phyloP scores from a whole-genome alignment of 2,329 filamentous ascomycete genomes.

The Dendryphion nanum region DNA sequence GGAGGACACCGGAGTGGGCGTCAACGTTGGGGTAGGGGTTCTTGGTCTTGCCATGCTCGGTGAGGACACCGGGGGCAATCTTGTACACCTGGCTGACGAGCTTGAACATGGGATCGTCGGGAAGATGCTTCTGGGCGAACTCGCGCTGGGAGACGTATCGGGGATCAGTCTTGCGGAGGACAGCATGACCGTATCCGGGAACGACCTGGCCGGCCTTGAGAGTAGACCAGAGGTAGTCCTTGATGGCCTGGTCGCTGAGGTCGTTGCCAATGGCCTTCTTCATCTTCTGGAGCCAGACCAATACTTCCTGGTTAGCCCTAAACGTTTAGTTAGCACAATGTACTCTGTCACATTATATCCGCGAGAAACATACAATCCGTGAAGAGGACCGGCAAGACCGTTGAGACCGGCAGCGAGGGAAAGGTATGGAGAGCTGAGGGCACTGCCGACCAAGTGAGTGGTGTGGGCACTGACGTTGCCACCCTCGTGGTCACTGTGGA shows the following conservation, averaged over 20 bases:
- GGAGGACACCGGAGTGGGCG: conserved; percentile 96
- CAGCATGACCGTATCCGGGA: conserved; percentile 96
- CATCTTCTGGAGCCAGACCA: conserved; percentile 99
- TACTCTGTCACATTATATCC: background rate
- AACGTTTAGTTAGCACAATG: conserved; percentile 1
- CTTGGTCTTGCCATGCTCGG: conserved; percentile 99
- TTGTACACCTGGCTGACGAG: conserved; percentile 99
- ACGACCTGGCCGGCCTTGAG: conserved; percentile 95
- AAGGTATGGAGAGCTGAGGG: conserved; percentile 95
- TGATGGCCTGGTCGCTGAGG: conserved; percentile 94
- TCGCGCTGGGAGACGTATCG: conserved; percentile 98
- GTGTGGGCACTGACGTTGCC: conserved; percentile 98
- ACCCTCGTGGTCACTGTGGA: conserved; percentile 99
- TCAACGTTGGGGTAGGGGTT: conserved; percentile 99
- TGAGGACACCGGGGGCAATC: conserved; percentile 96
- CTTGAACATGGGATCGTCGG: conserved; percentile 99
- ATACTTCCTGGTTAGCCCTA: conserved; percentile 94
- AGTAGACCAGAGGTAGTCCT: conserved; percentile 97
- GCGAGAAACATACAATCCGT: conserved; percentile 70
- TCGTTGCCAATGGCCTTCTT: conserved; percentile 93
- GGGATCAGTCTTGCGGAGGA: conserved; percentile 99
- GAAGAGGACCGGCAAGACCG: conserved; percentile 95
- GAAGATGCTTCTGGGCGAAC: conserved; percentile 91
- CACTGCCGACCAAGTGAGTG: conserved; percentile 94
- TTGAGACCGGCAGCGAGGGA: conserved; percentile 96